Base-by-base conservation (phyloP, 2,329 filamentous ascomycete species). In the Aspergillus transmontanensis region DNA sequence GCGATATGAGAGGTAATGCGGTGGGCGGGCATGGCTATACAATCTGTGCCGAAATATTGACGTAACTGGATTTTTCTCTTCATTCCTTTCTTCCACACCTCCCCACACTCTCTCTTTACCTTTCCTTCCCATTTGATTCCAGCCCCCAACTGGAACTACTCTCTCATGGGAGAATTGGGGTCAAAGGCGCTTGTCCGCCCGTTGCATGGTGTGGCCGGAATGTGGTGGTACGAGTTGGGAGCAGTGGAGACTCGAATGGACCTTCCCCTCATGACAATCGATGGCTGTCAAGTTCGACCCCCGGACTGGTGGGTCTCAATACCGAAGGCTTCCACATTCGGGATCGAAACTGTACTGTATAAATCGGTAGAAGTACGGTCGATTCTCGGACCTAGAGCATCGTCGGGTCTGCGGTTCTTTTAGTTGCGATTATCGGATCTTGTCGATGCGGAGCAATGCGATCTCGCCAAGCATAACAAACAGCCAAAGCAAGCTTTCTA, bases 241-340 rank as follows among this genome's bases (percentile, higher is more conserved):
- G 46, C 46, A 53, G 56, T 63, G 58, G 58, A 54, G 61, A 63
- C 51, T 34, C 32, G 34, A 54, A 51, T 23, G 36, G 28, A 55
- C 4, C 41, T 64, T 66, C 59, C 64, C 62, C 62, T 64, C 61
- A 64, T 61, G 46, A 34, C 19, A 23, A 53, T 50, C 14, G 14
- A 59, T 59, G 39, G 56, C 10, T 26, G 6, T 36, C 23, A 50
- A 54, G 51, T 23, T 54, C 34, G 32, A 21, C 19, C 21, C 11
- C 19, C 32, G 30, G 30, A 54, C 32, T 54, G 51, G 30, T 19
- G 51, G 30, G 32, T 54, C 19, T 23, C 51, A 53, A 10, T 21
- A 12, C 50, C 50, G 50, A 53, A 28, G 19, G 11, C 46, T 50
- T 6, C 23, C 46, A 50, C 26, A 14, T 28, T 19, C 16, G 26